Evolutionary conservation across 352 stramenopile species (phyloP), one percentile per base, ranked within the genome.

Genomic region (Globisporangium carolinianum): DNA sequence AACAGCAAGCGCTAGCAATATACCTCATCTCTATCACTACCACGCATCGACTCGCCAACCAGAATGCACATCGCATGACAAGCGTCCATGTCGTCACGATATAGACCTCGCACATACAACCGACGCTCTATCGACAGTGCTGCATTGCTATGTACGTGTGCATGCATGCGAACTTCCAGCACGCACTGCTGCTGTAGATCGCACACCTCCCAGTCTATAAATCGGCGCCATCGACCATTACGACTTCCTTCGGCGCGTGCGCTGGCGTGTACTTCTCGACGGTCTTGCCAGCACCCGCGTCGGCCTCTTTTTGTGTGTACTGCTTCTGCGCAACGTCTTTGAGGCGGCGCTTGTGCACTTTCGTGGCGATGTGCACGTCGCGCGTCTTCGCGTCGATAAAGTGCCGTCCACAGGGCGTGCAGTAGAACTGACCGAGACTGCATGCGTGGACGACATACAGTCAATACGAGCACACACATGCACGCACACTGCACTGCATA

Each of bases 281-380:
- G 8, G 72, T 74, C 63, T 87, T 87, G 55, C 85, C 83, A 10
- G 85, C 81, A 48, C 68, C 85, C 14, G 79, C 62, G 56, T 91
- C 83, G 39, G 85, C 85, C 60, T 95, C 85, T 37, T 83, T 87
- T 61, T 93, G 85, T 68, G 81, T 87, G 71, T 95, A 95, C 64
- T 95, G 85, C 78, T 92, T 78, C 68, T 95, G 85, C 15, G 81
- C 83, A n/a, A 95, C 85, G 61, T 95, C 85, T 58, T 95, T 95
- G 66, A 95, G 53, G 76, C 80, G 77, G 63, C 85, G 72, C 65
- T 95, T 95, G 76, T 95, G 85, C 53, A 95, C 83, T 59, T 95
- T 95, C 48, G 78, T 88, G 58, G 77, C 83, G 14, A 93, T 57
- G 58, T 95, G 85, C 35, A 88, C 78, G 36, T 91, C 78, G 41